Percentiles rank a stretch among this genome's conserved stretches.
These are phyloP conservation scores for Venturia effusa DNA, from an alignment of 2,329 filamentous ascomycete species.

Conservation along the genomic window DNA sequence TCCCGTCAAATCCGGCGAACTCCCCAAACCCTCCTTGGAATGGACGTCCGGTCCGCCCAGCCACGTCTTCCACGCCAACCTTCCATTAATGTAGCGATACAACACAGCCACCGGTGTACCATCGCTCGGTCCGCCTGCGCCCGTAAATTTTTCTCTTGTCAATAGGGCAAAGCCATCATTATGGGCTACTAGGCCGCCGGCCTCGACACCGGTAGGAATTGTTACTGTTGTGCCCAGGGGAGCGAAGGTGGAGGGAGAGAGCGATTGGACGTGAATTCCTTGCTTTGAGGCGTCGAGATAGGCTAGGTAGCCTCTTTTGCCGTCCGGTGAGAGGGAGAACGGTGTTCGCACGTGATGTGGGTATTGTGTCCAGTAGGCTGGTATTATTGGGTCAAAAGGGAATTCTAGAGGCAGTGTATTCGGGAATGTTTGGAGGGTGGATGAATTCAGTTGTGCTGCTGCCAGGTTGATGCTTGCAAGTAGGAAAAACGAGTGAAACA, in stretches of 20 bases:
- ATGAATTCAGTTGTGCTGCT: not conserved
- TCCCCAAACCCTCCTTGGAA: conserved; percentile 15
- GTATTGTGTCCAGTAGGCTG: conserved; percentile 50
- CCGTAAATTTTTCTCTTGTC: conserved; percentile 45
- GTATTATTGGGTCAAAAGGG: conserved; percentile 47
- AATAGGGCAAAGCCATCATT: conserved; percentile 53
- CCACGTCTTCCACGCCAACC: conserved; percentile 47
- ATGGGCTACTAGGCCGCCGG: conserved; percentile 50
- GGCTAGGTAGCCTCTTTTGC: conserved; percentile 47
- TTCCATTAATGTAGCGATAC: conserved; percentile 47
- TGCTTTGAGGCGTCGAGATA: conserved; percentile 47
- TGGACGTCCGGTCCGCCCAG: conserved; percentile 47
- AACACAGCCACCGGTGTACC: conserved; percentile 44
- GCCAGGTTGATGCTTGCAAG: not conserved
- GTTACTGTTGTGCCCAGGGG: conserved; percentile 42
- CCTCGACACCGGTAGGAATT: conserved; percentile 45
- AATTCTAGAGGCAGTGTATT: conserved; percentile 36
- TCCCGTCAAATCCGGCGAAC: conserved; percentile 48
- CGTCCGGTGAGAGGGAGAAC: conserved; percentile 48
- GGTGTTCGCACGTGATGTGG: conserved; percentile 53
- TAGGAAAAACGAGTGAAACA: not conserved
- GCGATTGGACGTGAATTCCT: conserved; percentile 46
- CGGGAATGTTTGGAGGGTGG: not conserved
- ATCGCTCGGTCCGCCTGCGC: conserved; percentile 36
- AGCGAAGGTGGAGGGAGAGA: conserved; percentile 44